Base-by-base conservation (phyloP, 192 early-diverging fungal genomes). In the Rhizophlyctis rosea region DNA sequence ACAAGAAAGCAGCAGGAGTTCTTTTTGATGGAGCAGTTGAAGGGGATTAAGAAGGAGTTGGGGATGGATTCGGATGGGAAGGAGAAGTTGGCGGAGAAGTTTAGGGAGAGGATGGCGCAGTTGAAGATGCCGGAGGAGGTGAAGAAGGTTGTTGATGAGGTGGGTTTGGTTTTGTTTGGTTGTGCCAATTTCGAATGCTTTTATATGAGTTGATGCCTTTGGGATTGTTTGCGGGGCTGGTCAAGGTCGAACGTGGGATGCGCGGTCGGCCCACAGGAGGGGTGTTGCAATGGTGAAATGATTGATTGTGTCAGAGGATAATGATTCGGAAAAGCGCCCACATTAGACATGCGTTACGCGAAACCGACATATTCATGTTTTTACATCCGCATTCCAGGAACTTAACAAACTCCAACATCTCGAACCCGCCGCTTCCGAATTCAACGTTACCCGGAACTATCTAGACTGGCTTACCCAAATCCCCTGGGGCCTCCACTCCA, bases 21-120 rank as follows among this genome's bases (percentile, higher is more conserved):
- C 78, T 99, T 95, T 60, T 73, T 99, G 72, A 97, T 96, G 94
- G 97, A 99, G 78, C 97, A 99, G 74, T 82, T 99, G 62, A 98
- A 96, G 76, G 94, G 95, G 0, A 99, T 99, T 73, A 99, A 99
- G 75, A 96, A 95, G 80, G 94, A 99, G 75, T 81, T 99, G 18
- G 97, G 97, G 11, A 84, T 99, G 33, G 97, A 99, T 68, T 87
- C 83, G 52, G 97, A 99, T 68, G 97, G 97, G 48, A 99, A 99
- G 75, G 97, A 99, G 67, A 99, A 96, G 70, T 72, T 99, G 36
- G 88, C 96, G 5, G 92, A 91, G 55, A 89, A 90, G 68, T 99
- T 99, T 69, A 94, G 89, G 69, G 91, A 87, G 51, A 88, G 91
- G 63, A 91, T 88, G 0, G 72, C 75, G 51, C 86, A 91, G 68